Conservation (phyloP, 192 early-diverging fungal species). For the Helicostylum pulchrum region DNA sequence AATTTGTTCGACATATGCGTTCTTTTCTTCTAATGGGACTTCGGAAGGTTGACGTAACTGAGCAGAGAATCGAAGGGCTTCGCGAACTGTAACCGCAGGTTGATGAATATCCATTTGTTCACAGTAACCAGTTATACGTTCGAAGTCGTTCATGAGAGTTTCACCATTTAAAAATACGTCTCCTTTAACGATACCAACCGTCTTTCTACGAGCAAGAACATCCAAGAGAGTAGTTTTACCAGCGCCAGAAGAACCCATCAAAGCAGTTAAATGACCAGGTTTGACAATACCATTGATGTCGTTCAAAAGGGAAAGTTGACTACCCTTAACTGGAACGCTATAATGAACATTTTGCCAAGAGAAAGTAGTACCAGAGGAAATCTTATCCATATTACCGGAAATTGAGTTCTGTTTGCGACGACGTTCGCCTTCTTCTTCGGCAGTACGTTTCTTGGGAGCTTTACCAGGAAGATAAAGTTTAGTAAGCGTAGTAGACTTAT, state of each 20-base stretch:
- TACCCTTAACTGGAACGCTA: slow-evolving; percentile 59
- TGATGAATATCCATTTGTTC: slow-evolving; percentile 90
- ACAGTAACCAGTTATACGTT: slow-evolving; percentile 69
- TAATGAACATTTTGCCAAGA: slow-evolving; percentile 69
- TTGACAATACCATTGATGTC: slow-evolving; percentile 66
- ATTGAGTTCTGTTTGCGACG: slow-evolving; percentile 21
- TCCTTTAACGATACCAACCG: slow-evolving; percentile 59
- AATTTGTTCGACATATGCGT: slow-evolving; percentile 49
- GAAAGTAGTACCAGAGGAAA: slow-evolving; percentile 48
- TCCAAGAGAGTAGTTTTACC: slow-evolving; percentile 81
- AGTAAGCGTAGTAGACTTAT: slow-evolving; percentile 49
- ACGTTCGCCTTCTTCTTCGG: slow-evolving; percentile 35
- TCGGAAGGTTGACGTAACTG: slow-evolving; percentile 63
- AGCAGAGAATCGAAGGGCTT: slow-evolving; percentile 82
- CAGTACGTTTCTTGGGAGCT: slow-evolving; percentile 20
- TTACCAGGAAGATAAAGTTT: slow-evolving; percentile 48
- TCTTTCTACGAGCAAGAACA: slow-evolving; percentile 74
- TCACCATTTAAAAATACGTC: slow-evolving; percentile 53
- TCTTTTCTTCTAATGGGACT: slow-evolving; percentile 47
- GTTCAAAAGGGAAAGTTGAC: slow-evolving; percentile 61
- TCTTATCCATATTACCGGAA: slow-evolving; percentile 40
- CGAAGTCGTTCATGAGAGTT: slow-evolving; percentile 45
- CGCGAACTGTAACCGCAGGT: slow-evolving; percentile 85
- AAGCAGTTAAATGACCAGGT: slow-evolving; percentile 78
- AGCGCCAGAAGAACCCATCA: slow-evolving; percentile 94